Evolutionary conservation across 164 flowering plant species (phyloP), one percentile per base, ranked within the genome.

Genomic region (Pachysandra terminalis): DNA sequence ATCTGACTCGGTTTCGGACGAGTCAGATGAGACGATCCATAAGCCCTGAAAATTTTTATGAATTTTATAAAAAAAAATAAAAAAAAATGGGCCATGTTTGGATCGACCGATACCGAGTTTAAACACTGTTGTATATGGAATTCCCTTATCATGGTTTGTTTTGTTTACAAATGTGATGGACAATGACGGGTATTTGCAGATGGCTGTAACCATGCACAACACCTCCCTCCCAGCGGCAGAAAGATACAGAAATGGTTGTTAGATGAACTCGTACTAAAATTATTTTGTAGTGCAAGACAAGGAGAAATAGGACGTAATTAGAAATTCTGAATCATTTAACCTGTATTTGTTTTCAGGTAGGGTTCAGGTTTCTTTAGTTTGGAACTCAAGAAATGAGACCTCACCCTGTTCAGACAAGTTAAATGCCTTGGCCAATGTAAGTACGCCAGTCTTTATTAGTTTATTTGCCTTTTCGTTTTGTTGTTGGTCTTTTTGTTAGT

Each of bases 301-400:
- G 51, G 17, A 1, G 23, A n/a, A 53, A 10, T 73, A 3, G 27
- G 37, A 32, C 37, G 3, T 7, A 32, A 32, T 32, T 3, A 32
- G 7, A 32, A 32, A 7, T 32, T 7, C 7, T 3, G 5, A 32
- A 32, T 32, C 7, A 32, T 32, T 32, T 32, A 32, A 32, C 37
- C 37, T 32, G 37, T 59, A 37, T 54, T 26, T 45, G 49, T 59
- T 75, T 75, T 26, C 80, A 91, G 98, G 97, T 49, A 90, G 81
- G 79, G 97, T 95, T 19, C 97, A 95, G 79, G 85, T 90, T 49
- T n/a, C 94, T 54, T 77, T 95, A 76, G 97, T 92, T 75, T 95
- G 99, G 99, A 95, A 95, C 77, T 83, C 97, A 64, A 84, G 96
- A 77, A 89, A 73, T 74, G 97, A 92, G 80, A 85, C 77, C 54